Percentiles rank a stretch among this genome's conserved stretches.
phyloP scores from a whole-genome alignment of 805 yeast genomes.

The Saccharomycopsis synnaedendra region DNA sequence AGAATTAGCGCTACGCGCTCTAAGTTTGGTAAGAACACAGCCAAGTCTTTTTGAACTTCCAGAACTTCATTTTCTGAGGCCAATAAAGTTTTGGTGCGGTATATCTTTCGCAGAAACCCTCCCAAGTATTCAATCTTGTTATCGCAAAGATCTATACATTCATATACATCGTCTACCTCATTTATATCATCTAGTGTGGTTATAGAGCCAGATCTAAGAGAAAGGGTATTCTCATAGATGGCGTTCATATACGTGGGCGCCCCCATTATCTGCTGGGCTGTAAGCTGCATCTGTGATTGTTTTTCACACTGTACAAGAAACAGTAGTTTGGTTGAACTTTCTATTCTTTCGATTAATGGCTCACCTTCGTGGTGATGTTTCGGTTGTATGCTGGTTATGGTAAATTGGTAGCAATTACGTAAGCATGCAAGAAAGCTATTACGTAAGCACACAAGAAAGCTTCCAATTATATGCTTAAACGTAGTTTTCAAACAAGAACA shows the following conservation, averaged over 20 bases:
- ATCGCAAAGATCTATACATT: constrained; percentile 61
- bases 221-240: constrained; percentile 30
- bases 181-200: constrained; percentile 35
- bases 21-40: constrained; percentile 33
- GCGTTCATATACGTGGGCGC: constrained; percentile 40
- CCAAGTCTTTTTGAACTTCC: constrained; percentile 26
- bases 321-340: too few species aligned
- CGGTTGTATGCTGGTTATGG: too few species aligned
- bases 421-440: too few species aligned
- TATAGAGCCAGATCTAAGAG: constrained; percentile 29
- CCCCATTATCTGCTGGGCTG: constrained; percentile 35
- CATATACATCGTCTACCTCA: constrained; percentile 31
- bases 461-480: too few species aligned
- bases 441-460: too few species aligned
- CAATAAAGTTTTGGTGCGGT: constrained; percentile 39
- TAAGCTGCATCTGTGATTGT: constrained; percentile 37
- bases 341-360: too few species aligned
- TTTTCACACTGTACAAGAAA: too few species aligned
- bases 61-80: constrained; percentile 52
- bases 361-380: too few species aligned
- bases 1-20: constrained; percentile 38
- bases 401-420: too few species aligned
- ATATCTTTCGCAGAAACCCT: constrained; percentile 24
- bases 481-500: too few species aligned
- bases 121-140: constrained; percentile 54